Percentiles rank a stretch among this genome's conserved stretches.
Evolutionary conservation across 1,139 yeast genomes (phyloP).

Genomic region (Lodderomyces theae): DNA sequence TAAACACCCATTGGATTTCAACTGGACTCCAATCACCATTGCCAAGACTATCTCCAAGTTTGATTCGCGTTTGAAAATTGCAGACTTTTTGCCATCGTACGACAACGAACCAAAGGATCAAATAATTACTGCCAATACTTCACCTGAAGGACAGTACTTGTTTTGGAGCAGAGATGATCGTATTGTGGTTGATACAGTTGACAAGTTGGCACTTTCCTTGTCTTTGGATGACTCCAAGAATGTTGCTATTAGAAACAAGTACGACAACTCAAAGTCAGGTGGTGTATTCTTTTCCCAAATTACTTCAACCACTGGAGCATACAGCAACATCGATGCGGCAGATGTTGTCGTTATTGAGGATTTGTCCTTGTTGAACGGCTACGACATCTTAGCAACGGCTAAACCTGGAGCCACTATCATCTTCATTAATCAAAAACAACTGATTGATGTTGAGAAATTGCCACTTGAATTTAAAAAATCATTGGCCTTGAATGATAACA

Average conservation of each 20-base stretch:
- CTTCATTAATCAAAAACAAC: conserved; percentile 39
- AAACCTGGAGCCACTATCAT: conserved; percentile 57
- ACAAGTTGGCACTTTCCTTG: conserved; percentile 67
- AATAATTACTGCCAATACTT: conserved; percentile 38
- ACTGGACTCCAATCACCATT: conserved; percentile 58
- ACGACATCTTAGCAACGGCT: conserved; percentile 62
- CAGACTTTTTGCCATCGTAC: conserved; percentile 13
- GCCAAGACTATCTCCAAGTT: conserved; percentile 48
- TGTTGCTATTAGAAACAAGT: conserved; percentile 60
- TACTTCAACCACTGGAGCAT: conserved; percentile 37
- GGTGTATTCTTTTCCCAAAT: conserved; percentile 83
- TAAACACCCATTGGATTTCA: conserved; percentile 48
- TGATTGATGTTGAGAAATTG: conserved; percentile 45
- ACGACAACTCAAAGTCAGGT: conserved; percentile 67
- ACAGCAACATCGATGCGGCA: conserved; percentile 52
- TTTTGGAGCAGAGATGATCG: conserved; percentile 72
- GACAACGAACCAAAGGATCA: conserved; percentile 10
- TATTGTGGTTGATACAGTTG: conserved; percentile 53
- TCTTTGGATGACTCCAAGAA: conserved; percentile 60
- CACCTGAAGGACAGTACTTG: conserved; percentile 51
- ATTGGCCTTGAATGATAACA: conserved; percentile 53
- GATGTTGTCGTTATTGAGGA: conserved; percentile 67
- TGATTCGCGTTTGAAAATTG: conserved; percentile 28
- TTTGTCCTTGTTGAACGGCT: conserved; percentile 47
- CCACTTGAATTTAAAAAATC: conserved; percentile 53